phyloP scores from a whole-genome alignment of 2,329 filamentous ascomycete species.

The Cladosporium sp. region DNA sequence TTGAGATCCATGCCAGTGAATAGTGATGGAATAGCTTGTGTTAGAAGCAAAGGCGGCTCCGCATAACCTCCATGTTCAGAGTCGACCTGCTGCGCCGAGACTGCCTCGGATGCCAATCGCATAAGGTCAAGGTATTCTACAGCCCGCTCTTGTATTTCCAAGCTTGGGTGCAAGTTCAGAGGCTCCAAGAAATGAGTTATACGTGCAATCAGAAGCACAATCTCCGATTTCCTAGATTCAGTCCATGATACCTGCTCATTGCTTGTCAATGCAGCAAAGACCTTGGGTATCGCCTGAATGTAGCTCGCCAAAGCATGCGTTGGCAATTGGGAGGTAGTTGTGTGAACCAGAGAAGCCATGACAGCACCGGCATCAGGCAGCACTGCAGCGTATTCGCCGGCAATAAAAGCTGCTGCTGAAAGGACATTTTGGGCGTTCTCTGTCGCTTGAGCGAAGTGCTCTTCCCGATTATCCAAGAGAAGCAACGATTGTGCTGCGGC shows the following conservation, averaged over 20 bases:
- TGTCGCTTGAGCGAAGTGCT: conserved; percentile 48
- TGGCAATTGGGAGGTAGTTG: conserved; percentile 50
- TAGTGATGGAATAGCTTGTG: conserved; percentile 81
- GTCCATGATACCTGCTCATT: conserved; percentile 64
- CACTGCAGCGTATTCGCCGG: conserved; percentile 78
- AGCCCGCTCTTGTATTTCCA: conserved; percentile 91
- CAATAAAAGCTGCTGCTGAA: conserved; percentile 72
- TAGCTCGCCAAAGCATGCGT: conserved; percentile 69
- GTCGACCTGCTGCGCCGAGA: conserved; percentile 55
- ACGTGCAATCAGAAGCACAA: conserved; percentile 71
- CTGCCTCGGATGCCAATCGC: conserved; percentile 77
- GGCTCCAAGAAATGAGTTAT: conserved; percentile 77
- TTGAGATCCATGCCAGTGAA: conserved; percentile 86
- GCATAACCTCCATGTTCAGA: conserved; percentile 59
- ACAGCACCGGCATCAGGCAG: conserved; percentile 65
- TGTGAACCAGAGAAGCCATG: conserved; percentile 68
- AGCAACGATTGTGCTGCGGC: conserved; percentile 73
- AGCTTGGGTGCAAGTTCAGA: conserved; percentile 70
- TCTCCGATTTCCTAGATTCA: conserved; percentile 63
- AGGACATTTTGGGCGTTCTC: conserved; percentile 58
- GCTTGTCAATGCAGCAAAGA: conserved; percentile 68
- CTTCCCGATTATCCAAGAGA: conserved; percentile 53
- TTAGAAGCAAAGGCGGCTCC: conserved; percentile 76
- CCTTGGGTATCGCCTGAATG: conserved; percentile 77
- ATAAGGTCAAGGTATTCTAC: conserved; percentile 90